phyloP scores from a whole-genome alignment of 768 basidiomycete genomes.

The Termitomyces sp. region DNA sequence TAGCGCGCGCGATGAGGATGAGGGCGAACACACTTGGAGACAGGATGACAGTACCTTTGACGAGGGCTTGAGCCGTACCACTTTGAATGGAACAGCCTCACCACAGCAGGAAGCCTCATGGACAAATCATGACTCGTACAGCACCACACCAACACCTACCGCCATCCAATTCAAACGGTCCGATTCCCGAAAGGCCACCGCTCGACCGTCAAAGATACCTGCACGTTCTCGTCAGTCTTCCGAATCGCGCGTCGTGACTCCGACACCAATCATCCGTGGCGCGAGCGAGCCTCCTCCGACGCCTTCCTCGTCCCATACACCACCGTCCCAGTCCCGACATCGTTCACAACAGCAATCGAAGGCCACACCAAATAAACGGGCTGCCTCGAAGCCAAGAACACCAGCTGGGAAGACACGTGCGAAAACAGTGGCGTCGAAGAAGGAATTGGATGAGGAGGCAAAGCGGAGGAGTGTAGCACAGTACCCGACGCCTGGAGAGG shows the following conservation, averaged over 20 bases:
- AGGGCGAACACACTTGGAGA: conserved; percentile 20
- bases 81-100: conserved; percentile 17
- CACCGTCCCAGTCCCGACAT: conserved; percentile 22
- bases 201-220: conserved; percentile 39
- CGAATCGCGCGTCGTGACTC: conserved; percentile 45
- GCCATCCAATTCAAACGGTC: conserved; percentile 26
- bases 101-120: conserved; percentile 16
- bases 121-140: conserved; percentile 31
- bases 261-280: conserved; percentile 33
- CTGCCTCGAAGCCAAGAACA: conserved; percentile 29
- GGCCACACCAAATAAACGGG: conserved; percentile 28
- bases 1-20: conserved; percentile 24
- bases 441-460: conserved; percentile 39
- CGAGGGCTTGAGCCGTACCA: conserved; percentile 17
- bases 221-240: conserved; percentile 42
- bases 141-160: conserved; percentile 41
- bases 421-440: conserved; percentile 41
- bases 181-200: conserved; percentile 30
- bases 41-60: conserved; percentile 11
- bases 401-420: conserved; percentile 32
- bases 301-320: conserved; percentile 30
- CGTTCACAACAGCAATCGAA: conserved; percentile 32
- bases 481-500: conserved; percentile 58
- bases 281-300: conserved; percentile 37
- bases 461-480: conserved; percentile 60